Evolutionary conservation across 2,329 filamentous ascomycete genomes (phyloP).

Genomic region (Didymella pomorum): DNA sequence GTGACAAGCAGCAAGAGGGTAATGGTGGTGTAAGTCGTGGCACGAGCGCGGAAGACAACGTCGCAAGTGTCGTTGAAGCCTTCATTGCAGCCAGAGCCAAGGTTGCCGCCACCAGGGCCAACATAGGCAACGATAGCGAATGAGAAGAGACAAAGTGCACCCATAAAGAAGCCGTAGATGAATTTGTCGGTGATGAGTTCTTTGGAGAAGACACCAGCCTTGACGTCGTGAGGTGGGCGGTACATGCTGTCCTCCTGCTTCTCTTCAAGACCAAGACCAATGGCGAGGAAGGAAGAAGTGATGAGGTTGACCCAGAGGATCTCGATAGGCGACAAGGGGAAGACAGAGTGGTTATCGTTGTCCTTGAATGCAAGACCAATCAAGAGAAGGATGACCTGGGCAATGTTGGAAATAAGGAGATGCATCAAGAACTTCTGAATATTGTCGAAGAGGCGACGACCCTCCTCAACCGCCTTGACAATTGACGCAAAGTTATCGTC

Average conservation of each 20-base stretch:
- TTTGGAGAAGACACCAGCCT: slow-evolving; percentile 55
- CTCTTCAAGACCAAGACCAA: slow-evolving; percentile 58
- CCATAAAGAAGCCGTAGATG: slow-evolving; percentile 59
- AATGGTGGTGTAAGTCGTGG: slow-evolving; percentile 56
- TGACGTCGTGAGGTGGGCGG: slow-evolving; percentile 55
- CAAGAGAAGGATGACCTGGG: slow-evolving; percentile 57
- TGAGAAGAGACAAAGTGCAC: slow-evolving; percentile 54
- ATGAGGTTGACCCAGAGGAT: slow-evolving; percentile 60
- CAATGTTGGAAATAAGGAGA: slow-evolving; percentile 58
- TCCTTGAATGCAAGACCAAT: slow-evolving; percentile 59
- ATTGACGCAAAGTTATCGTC: slow-evolving; percentile 55
- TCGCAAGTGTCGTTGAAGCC: slow-evolving; percentile 53
- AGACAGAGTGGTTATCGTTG: slow-evolving; percentile 53
- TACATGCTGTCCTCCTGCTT: slow-evolving; percentile 57
- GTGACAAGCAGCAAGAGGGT: slow-evolving; percentile 56
- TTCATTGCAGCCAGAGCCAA: slow-evolving; percentile 56
- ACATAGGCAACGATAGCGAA: slow-evolving; percentile 56
- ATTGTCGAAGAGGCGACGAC: slow-evolving; percentile 53
- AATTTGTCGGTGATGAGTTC: slow-evolving; percentile 59
- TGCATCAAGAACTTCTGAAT: slow-evolving; percentile 59
- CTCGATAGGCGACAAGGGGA: slow-evolving; percentile 57
- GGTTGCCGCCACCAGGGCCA: slow-evolving; percentile 53
- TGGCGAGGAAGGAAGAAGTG: slow-evolving; percentile 57
- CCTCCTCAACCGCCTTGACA: slow-evolving; percentile 53
- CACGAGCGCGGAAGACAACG: slow-evolving; percentile 55